phyloP scores from a whole-genome alignment of 2,329 filamentous ascomycete genomes.

The Atkinsonella texensis region DNA sequence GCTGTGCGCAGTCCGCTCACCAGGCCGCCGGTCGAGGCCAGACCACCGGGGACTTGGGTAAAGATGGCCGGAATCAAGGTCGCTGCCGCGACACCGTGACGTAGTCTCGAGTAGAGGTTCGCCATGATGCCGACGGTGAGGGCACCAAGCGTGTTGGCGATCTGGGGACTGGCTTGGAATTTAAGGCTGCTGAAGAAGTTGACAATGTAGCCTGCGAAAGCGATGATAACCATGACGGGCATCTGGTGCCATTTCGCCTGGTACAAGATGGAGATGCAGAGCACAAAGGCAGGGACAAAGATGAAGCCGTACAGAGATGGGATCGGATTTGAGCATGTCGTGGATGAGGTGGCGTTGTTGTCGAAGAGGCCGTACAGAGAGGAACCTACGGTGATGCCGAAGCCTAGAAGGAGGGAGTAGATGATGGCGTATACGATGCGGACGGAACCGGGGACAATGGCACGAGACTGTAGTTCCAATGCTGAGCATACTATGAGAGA shows the following conservation, averaged over 20 bases:
- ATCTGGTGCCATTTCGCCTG: slow-evolving; percentile 73
- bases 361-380: slow-evolving; percentile 52
- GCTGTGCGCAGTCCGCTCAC: slow-evolving; percentile 32
- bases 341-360: slow-evolving; percentile 32
- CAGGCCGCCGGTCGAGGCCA: slow-evolving; percentile 34
- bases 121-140: slow-evolving; percentile 65
- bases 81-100: slow-evolving; percentile 38
- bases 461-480: slow-evolving; percentile 57
- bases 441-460: slow-evolving; percentile 58
- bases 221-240: slow-evolving; percentile 64
- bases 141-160: slow-evolving; percentile 66
- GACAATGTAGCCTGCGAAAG: slow-evolving; percentile 61
- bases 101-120: slow-evolving; percentile 58
- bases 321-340: slow-evolving; percentile 32
- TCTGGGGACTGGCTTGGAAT: slow-evolving; percentile 59
- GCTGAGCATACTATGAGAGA: slow-evolving; percentile 24
- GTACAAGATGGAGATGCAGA: slow-evolving; percentile 65
- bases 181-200: slow-evolving; percentile 59
- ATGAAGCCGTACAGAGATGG: slow-evolving; percentile 42
- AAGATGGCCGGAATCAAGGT: slow-evolving; percentile 37
- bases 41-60: slow-evolving; percentile 34
- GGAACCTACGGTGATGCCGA: slow-evolving; percentile 57
- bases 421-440: slow-evolving; percentile 66
- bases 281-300: slow-evolving; percentile 62
- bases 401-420: slow-evolving; percentile 60